Conservation (phyloP, 73 alveolate genomes). For the Paramecium tetraurelia region DNA sequence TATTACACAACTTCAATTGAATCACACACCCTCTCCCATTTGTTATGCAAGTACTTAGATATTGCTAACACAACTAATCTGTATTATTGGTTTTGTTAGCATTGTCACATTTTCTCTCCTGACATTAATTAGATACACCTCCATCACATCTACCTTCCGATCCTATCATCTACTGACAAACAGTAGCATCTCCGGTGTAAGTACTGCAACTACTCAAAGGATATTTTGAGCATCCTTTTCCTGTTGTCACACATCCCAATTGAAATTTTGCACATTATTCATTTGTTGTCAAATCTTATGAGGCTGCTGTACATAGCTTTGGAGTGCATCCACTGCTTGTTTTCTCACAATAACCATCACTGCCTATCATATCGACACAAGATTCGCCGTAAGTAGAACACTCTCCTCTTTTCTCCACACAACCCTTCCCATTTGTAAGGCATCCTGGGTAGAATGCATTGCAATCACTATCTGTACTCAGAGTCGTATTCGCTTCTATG, state of each 20-base stretch:
- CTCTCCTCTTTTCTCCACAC: not conserved
- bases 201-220: not conserved
- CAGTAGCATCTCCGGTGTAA: not conserved
- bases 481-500: not conserved
- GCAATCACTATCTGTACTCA: not conserved
- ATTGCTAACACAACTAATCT: not conserved
- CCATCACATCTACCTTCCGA: conserved; percentile 27
- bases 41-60: not conserved
- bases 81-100: not conserved
- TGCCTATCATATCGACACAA: conserved; percentile 7
- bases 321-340: not conserved
- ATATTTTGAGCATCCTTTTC: not conserved
- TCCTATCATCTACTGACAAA: not conserved
- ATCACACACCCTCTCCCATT: conserved; percentile 15
- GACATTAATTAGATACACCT: not conserved
- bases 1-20: not conserved
- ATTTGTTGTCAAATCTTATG: not conserved
- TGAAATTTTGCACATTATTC: conserved; percentile 3
- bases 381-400: not conserved
- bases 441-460: not conserved
- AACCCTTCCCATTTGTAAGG: conserved; percentile 22
- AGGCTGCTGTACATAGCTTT: conserved; percentile 1
- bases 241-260: conserved; percentile 35
- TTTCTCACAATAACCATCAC: conserved; percentile 14
- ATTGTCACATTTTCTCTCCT: not conserved